These are phyloP conservation scores for Hippophae tibetana DNA, from an alignment of 306 rosid genomes.

Conservation along the genomic window DNA sequence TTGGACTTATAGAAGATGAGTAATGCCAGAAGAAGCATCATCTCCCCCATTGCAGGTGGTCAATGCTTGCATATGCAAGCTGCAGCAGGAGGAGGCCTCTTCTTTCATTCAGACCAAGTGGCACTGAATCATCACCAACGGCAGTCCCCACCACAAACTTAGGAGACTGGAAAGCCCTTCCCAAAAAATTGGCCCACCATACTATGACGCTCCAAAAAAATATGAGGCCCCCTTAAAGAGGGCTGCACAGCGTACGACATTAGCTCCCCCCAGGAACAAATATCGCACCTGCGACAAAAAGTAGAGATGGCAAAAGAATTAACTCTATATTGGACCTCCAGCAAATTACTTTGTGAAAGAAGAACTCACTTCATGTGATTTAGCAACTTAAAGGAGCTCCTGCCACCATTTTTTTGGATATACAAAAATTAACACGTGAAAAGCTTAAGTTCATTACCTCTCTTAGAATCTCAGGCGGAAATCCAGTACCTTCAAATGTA, in stretches of 20 bases:
- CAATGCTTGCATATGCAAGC: slow-evolving; percentile 92
- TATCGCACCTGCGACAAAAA: slow-evolving; percentile 99
- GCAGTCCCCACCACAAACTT: slow-evolving; percentile 92
- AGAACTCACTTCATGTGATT: slow-evolving; percentile 35
- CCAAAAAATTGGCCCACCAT: slow-evolving; percentile 82
- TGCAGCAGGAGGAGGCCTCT: slow-evolving; percentile 98
- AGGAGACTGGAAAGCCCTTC: slow-evolving; percentile 97
- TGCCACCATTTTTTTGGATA: slow-evolving; percentile 22
- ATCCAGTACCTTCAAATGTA: slow-evolving; percentile 65
- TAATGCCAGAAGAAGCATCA: slow-evolving; percentile 88
- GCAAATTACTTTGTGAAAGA: slow-evolving; percentile 51
- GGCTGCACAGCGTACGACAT: slow-evolving; percentile 99
- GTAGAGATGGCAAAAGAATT: slow-evolving; percentile 64
- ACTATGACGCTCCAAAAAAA: slow-evolving; percentile 93
- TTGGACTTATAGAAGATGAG: slow-evolving; percentile 45
- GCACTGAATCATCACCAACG: slow-evolving; percentile 96
- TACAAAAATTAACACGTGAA: slow-evolving; percentile 7
- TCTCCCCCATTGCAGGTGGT: slow-evolving; percentile 81
- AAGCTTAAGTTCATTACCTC: slow-evolving; percentile 55
- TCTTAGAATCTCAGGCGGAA: slow-evolving; percentile 89
- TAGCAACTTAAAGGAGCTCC: slow-evolving; percentile 29
- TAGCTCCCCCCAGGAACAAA: slow-evolving; percentile 99
- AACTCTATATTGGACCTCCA: slow-evolving; percentile 64
- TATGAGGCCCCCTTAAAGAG: slow-evolving; percentile 79
- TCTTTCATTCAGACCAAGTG: slow-evolving; percentile 88